Percentiles rank a stretch among this genome's conserved stretches.
Evolutionary conservation across 2,329 filamentous ascomycete species (phyloP).

Genomic region (Daldinia sp.): DNA sequence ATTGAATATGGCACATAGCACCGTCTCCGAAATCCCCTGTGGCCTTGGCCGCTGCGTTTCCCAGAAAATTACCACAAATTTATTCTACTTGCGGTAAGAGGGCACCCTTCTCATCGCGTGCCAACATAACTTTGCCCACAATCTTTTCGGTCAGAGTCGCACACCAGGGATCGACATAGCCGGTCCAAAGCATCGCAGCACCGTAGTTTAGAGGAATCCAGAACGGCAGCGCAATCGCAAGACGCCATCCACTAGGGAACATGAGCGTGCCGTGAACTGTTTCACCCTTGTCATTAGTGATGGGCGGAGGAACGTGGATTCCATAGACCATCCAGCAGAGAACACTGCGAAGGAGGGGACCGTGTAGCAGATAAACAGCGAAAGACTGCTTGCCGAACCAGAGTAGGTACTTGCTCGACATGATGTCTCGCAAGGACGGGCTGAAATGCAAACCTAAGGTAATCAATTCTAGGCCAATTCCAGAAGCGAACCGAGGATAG

Average conservation of each 20-base stretch:
- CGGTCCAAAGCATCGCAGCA: constrained; percentile 59
- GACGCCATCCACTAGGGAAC: constrained; percentile 49
- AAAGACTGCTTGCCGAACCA: constrained; percentile 72
- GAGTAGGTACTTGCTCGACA: constrained; percentile 63
- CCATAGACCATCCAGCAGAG: constrained; percentile 68
- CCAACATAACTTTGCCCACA: constrained; percentile 45
- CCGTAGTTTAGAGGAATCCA: constrained; percentile 59
- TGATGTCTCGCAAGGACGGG: constrained; percentile 55
- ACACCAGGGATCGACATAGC: constrained; percentile 62
- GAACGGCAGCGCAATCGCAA: constrained; percentile 52
- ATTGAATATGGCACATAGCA: neutral
- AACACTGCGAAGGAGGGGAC: constrained; percentile 65
- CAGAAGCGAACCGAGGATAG: constrained; percentile 52
- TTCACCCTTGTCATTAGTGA: constrained; percentile 49
- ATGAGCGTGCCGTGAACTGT: constrained; percentile 49
- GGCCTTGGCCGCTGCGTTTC: constrained; percentile 11
- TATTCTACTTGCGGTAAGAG: constrained; percentile 46
- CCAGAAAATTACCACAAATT: constrained; percentile 17
- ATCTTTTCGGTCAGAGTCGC: constrained; percentile 54
- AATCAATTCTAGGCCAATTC: constrained; percentile 47
- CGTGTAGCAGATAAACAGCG: constrained; percentile 71
- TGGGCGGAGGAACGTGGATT: constrained; percentile 49
- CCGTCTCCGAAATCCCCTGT: neutral
- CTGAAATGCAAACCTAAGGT: constrained; percentile 47
- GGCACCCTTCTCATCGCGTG: constrained; percentile 46